These are phyloP conservation scores for Monilinia fructicola DNA, from an alignment of 2,329 filamentous ascomycete genomes.

Conservation along the genomic window DNA sequence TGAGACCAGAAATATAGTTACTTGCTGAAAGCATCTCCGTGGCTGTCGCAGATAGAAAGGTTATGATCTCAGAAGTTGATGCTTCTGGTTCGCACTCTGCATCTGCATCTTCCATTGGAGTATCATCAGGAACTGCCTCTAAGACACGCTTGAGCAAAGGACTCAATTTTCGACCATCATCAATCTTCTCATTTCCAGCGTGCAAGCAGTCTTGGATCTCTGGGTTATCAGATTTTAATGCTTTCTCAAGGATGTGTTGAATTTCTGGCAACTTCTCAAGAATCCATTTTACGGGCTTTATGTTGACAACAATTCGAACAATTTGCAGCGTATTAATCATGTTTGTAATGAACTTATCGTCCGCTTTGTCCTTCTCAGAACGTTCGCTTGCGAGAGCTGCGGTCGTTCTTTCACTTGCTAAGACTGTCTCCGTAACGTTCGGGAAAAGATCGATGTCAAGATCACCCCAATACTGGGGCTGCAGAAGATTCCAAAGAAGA, in stretches of 20 bases:
- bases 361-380: constrained; percentile 67
- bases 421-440: constrained; percentile 82
- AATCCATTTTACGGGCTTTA: constrained; percentile 89
- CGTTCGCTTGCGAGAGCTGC: constrained; percentile 59
- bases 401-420: constrained; percentile 76
- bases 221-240: constrained; percentile 80
- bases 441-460: constrained; percentile 88
- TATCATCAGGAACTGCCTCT: constrained; percentile 80
- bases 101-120: constrained; percentile 71
- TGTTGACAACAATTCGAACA: constrained; percentile 82
- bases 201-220: constrained; percentile 95
- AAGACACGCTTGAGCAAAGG: constrained; percentile 80
- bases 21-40: constrained; percentile 80
- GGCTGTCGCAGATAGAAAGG: constrained; percentile 79
- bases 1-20: constrained; percentile 85
- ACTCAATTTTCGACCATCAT: constrained; percentile 68
- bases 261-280: constrained; percentile 72
- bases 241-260: constrained; percentile 87
- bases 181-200: constrained; percentile 65
- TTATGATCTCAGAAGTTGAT: constrained; percentile 82
- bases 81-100: constrained; percentile 81
- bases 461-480: constrained; percentile 87
- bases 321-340: constrained; percentile 95
- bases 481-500: constrained; percentile 79
- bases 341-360: constrained; percentile 79